Conservation (phyloP, 2,329 filamentous ascomycete species). For the Nemania sp. region DNA sequence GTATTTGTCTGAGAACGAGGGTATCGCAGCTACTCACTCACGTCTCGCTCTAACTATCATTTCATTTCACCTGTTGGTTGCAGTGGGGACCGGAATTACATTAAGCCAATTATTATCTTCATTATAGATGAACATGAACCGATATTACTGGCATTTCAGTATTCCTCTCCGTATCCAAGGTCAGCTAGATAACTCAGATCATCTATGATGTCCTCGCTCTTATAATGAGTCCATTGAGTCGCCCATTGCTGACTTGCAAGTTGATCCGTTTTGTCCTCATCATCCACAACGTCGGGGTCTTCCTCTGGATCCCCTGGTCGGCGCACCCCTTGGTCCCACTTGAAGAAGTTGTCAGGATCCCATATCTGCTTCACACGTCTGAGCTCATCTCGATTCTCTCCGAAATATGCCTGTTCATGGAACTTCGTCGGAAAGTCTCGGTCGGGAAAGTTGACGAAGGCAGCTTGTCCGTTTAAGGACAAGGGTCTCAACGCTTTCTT, state of each 20-base stretch:
- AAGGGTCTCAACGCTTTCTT: conserved; percentile 29
- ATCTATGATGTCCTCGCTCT: not conserved
- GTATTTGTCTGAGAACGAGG: too few relatives aligned
- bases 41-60: too few relatives aligned
- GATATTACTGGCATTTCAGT: too few relatives aligned
- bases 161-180: too few relatives aligned
- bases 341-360: conserved; percentile 37
- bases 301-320: not conserved
- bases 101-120: too few relatives aligned
- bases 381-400: conserved; percentile 33
- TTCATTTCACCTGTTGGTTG: too few relatives aligned
- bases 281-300: not conserved
- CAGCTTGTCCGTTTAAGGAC: conserved; percentile 30
- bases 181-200: not conserved
- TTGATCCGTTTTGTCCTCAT: not conserved
- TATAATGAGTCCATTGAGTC: not conserved
- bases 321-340: conserved; percentile 34
- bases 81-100: too few relatives aligned
- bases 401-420: conserved; percentile 40
- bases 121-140: too few relatives aligned
- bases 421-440: not conserved
- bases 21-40: too few relatives aligned
- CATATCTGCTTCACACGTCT: conserved; percentile 35
- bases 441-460: conserved; percentile 41
- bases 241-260: not conserved